These are phyloP conservation scores for Phyllosticta capitalensis DNA, from an alignment of 2,329 filamentous ascomycete species.

Conservation along the genomic window DNA sequence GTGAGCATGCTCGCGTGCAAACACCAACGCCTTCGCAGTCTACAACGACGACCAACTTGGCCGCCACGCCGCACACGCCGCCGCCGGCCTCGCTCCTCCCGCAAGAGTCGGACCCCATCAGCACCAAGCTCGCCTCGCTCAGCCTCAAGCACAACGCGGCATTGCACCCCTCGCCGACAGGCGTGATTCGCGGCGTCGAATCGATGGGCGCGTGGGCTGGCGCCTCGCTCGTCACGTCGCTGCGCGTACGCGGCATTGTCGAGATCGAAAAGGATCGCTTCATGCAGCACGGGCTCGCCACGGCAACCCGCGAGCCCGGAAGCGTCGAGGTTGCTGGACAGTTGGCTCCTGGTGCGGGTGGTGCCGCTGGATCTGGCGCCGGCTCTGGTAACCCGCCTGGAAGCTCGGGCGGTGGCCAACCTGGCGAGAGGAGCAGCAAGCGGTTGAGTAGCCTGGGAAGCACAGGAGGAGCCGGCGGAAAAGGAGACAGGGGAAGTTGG, in stretches of 20 bases:
- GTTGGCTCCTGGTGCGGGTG: neutral
- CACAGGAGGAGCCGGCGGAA: slow-evolving; percentile 10
- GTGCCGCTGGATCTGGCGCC: neutral
- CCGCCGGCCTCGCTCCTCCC: slow-evolving; percentile 33
- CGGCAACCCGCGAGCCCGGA: slow-evolving; percentile 43
- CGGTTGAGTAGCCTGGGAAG: slow-evolving; percentile 5
- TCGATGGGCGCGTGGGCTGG: slow-evolving; percentile 67
- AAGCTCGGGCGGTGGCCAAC: neutral
- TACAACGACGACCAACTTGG: slow-evolving; percentile 2
- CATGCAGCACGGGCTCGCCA: slow-evolving; percentile 54
- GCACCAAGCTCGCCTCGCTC: slow-evolving; percentile 46
- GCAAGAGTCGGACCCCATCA: slow-evolving; percentile 49
- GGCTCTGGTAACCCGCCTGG: neutral
- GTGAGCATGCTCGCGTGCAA: slow-evolving; percentile 13
- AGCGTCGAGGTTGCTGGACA: slow-evolving; percentile 2
- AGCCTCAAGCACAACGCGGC: slow-evolving; percentile 29
- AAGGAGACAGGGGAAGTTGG: slow-evolving; percentile 28
- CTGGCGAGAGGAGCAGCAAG: neutral
- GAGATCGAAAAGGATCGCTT: slow-evolving; percentile 64
- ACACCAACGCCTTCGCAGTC: slow-evolving; percentile 19
- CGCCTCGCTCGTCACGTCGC: slow-evolving; percentile 58
- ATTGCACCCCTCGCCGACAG: slow-evolving; percentile 38
- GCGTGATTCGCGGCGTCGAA: slow-evolving; percentile 55
- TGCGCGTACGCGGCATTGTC: slow-evolving; percentile 60
- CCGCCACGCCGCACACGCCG: neutral